phyloP scores from a whole-genome alignment of 2,329 filamentous ascomycete species.

The Elsinoe perseae region DNA sequence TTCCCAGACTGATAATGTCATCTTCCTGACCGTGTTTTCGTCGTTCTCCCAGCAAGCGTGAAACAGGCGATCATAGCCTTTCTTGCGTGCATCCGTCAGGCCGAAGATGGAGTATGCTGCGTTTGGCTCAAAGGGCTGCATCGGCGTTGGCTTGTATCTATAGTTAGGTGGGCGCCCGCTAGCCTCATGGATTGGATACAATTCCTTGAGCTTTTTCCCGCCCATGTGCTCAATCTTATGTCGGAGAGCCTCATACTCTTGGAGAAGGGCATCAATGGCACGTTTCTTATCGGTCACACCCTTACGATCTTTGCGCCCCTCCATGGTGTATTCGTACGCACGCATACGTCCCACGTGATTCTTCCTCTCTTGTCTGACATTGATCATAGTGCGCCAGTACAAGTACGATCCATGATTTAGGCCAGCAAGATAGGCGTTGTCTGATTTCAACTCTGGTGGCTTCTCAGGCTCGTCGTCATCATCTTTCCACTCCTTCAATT shows the following conservation, averaged over 20 bases:
- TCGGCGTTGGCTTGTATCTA: constrained; percentile 18
- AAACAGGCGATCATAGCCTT: constrained; percentile 60
- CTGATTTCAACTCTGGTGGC: constrained; percentile 34
- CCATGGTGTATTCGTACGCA: constrained; percentile 24
- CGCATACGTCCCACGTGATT: constrained; percentile 33
- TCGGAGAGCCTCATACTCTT: constrained; percentile 50
- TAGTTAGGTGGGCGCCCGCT: not conserved
- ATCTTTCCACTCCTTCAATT: constrained; percentile 41
- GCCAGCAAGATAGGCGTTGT: constrained; percentile 43
- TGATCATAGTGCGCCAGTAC: constrained; percentile 45
- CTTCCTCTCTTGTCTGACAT: constrained; percentile 33
- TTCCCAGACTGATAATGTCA: constrained; percentile 56
- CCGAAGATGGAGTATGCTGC: not conserved
- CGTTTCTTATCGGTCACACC: constrained; percentile 47
- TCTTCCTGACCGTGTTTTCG: constrained; percentile 54
- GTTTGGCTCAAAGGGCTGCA: not conserved
- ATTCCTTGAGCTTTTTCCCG: constrained; percentile 59
- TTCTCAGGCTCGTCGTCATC: constrained; percentile 19
- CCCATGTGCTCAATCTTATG: constrained; percentile 47
- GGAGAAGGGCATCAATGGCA: constrained; percentile 46
- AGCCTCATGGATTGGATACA: constrained; percentile 48
- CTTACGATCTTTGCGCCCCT: constrained; percentile 21
- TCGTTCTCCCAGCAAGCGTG: constrained; percentile 69
- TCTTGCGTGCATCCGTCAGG: constrained; percentile 17
- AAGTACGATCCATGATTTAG: constrained; percentile 53